Evolutionary conservation across 2,329 filamentous ascomycete genomes (phyloP).

Genomic region (Neonectria neomacrospora): DNA sequence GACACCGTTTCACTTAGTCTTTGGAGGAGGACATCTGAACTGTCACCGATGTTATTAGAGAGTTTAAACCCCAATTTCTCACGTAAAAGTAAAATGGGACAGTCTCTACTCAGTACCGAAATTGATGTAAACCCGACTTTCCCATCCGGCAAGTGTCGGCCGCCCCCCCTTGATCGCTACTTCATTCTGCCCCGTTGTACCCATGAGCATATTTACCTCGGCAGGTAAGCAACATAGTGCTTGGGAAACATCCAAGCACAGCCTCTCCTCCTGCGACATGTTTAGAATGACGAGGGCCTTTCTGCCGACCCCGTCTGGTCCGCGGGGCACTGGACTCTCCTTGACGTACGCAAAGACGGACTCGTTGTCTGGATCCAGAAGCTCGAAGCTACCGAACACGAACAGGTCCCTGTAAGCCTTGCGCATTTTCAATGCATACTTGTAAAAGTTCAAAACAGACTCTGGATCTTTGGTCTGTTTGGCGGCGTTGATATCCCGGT

Average conservation of each 20-base stretch:
- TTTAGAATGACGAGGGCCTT: constrained; percentile 57
- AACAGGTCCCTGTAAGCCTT: constrained; percentile 68
- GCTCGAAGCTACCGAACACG: constrained; percentile 69
- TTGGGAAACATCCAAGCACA: constrained; percentile 38
- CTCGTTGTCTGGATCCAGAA: constrained; percentile 62
- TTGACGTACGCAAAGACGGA: constrained; percentile 68
- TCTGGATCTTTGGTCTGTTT: constrained; percentile 56
- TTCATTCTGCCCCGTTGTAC: constrained; percentile 30
- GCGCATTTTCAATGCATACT: constrained; percentile 60
- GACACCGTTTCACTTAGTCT: too few species aligned
- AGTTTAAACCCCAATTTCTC: too few species aligned
- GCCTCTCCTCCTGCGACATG: constrained; percentile 54
- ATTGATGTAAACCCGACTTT: constrained; percentile 37
- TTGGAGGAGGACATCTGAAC: too few species aligned
- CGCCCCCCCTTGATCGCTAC: constrained; percentile 6
- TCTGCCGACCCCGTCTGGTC: constrained; percentile 33
- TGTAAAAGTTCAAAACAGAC: constrained; percentile 70
- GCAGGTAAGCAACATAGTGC: constrained; percentile 33
- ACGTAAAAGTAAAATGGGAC: neutral
- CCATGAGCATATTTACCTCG: constrained; percentile 41
- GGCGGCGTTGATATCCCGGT: constrained; percentile 65
- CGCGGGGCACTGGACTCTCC: constrained; percentile 39
- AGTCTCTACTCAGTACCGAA: neutral
- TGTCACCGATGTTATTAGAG: too few species aligned
- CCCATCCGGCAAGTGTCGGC: constrained; percentile 28